Conservation (phyloP, 257 asterid genomes). For the Avicennia marina region DNA sequence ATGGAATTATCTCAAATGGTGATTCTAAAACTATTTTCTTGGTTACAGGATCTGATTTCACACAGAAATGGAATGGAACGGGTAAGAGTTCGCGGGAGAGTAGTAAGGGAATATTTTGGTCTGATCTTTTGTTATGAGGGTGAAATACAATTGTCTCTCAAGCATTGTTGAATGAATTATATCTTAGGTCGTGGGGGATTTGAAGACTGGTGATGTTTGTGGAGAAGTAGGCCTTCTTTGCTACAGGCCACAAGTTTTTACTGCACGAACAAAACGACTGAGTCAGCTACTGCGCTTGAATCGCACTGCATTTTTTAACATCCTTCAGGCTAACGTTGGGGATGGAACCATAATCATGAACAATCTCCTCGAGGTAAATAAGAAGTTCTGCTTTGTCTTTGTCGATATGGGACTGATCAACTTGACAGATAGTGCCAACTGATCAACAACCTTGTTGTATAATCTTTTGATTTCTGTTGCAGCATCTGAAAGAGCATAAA, state of each 20-base stretch:
- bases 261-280: constrained; percentile 46
- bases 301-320: constrained; percentile 44
- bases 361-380: constrained; percentile 55
- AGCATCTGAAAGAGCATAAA: constrained; percentile 56
- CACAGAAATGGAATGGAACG: constrained; percentile 31
- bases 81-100: too few species aligned
- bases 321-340: constrained; percentile 51
- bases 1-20: neutral
- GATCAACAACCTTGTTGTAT: too few species aligned
- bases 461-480: constrained; percentile 16
- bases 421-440: too few species aligned
- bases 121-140: neutral
- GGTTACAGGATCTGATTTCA: constrained; percentile 42
- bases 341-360: constrained; percentile 55
- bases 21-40: constrained; percentile 14
- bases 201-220: constrained; percentile 42
- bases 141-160: neutral
- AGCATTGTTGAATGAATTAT: constrained; percentile 4
- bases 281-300: constrained; percentile 58
- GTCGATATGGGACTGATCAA: too few species aligned
- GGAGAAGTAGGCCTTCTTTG: constrained; percentile 65
- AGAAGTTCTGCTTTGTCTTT: neutral
- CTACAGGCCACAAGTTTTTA: constrained; percentile 54
- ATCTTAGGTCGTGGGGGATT: constrained; percentile 35
- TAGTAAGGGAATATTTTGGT: neutral